Percentiles rank a stretch among this genome's conserved stretches.
Conservation (phyloP, 768 basidiomycete species). For the Scleroderma bovista region DNA sequence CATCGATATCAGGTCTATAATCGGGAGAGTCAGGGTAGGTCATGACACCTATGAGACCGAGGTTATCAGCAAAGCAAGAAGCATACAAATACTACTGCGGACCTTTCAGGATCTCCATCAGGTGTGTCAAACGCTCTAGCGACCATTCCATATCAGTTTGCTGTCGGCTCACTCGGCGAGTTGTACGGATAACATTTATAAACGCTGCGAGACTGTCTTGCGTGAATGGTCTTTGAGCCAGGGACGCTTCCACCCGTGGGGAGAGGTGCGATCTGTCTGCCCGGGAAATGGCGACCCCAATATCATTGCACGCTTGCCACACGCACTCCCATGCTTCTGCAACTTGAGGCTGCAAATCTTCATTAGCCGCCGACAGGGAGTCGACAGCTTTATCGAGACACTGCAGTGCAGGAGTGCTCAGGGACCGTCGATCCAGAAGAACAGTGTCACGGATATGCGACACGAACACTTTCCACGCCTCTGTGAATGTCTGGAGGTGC, state of each 20-base stretch:
- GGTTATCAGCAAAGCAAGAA: background rate
- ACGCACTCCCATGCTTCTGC: slow-evolving; percentile 51
- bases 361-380: slow-evolving; percentile 39
- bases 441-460: slow-evolving; percentile 67
- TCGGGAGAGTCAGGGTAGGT: slow-evolving; percentile 82
- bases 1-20: slow-evolving; percentile 84
- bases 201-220: slow-evolving; percentile 86
- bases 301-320: slow-evolving; percentile 65
- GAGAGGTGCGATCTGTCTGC: slow-evolving; percentile 14
- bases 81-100: slow-evolving; percentile 7
- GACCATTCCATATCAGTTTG: slow-evolving; percentile 56
- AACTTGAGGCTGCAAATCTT: slow-evolving; percentile 32
- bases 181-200: slow-evolving; percentile 63
- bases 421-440: slow-evolving; percentile 55
- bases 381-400: slow-evolving; percentile 77
- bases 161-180: slow-evolving; percentile 44
- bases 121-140: slow-evolving; percentile 52
- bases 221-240: slow-evolving; percentile 14
- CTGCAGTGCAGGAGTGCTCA: slow-evolving; percentile 81
- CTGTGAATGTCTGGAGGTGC: slow-evolving; percentile 59
- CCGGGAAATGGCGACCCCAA: slow-evolving; percentile 51
- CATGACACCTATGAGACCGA: slow-evolving; percentile 46
- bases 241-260: slow-evolving; percentile 5
- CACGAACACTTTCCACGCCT: slow-evolving; percentile 74
- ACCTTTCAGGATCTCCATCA: slow-evolving; percentile 81